Percentiles rank a stretch among this genome's conserved stretches.
phyloP scores from a whole-genome alignment of 2,329 filamentous ascomycete genomes.

The Grosmannia huntii region DNA sequence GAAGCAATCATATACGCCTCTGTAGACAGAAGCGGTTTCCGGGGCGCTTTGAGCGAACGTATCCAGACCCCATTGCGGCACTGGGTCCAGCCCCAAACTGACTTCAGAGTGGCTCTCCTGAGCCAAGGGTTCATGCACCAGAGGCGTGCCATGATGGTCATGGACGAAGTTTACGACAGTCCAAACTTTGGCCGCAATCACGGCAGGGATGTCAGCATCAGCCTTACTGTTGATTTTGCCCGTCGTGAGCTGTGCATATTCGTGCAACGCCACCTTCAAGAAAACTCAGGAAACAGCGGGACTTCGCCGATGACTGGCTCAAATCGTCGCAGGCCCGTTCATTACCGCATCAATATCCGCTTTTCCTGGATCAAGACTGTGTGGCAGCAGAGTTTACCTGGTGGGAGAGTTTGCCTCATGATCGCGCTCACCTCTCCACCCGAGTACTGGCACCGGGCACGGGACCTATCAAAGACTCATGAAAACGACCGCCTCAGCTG shows the following conservation, averaged over 20 bases:
- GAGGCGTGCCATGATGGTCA: constrained; percentile 42
- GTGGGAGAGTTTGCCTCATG: constrained; percentile 25
- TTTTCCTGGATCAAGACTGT: constrained; percentile 34
- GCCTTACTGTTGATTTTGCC: constrained; percentile 5
- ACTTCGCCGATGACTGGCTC: not conserved
- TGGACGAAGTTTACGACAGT: constrained; percentile 30
- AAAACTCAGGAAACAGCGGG: not conserved
- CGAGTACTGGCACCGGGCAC: constrained; percentile 28
- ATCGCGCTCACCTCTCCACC: constrained; percentile 37
- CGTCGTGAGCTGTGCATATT: constrained; percentile 4
- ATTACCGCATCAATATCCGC: constrained; percentile 30
- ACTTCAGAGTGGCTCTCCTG: constrained; percentile 31
- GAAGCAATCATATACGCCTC: not conserved
- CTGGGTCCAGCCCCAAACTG: constrained; percentile 21
- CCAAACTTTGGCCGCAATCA: too few species aligned
- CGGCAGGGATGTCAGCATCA: constrained; percentile 12
- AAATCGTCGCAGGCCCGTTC: not conserved
- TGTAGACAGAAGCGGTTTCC: constrained; percentile 7
- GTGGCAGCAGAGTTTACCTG: constrained; percentile 21
- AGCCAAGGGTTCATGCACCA: constrained; percentile 49
- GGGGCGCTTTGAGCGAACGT: not conserved
- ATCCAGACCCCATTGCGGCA: constrained; percentile 9
- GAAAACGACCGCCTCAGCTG: constrained; percentile 21
- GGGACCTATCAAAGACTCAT: constrained; percentile 21
- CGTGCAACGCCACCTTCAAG: constrained; percentile 5